Conservation (phyloP, 2,329 filamentous ascomycete genomes). For the Talaromyces sp. region DNA sequence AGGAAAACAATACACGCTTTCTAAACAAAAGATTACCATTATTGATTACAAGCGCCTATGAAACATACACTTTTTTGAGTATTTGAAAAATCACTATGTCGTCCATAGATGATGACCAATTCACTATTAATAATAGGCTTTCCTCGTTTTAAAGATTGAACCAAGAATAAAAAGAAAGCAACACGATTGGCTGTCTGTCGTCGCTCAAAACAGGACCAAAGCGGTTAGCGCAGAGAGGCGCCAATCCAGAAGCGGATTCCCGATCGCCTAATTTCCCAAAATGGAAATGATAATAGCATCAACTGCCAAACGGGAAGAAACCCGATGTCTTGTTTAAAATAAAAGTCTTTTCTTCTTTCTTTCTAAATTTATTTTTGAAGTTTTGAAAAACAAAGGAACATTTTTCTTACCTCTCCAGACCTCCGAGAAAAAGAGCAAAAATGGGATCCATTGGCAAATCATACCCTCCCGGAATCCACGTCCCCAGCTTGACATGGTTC, state of each 20-base stretch:
- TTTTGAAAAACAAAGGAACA: not conserved
- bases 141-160: no score
- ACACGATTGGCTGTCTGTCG: not conserved
- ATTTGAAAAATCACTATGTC: no score
- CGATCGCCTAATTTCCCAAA: not conserved
- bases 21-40: no score
- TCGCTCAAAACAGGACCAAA: not conserved
- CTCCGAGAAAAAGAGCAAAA: not conserved
- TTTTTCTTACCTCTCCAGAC: not conserved
- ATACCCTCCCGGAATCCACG: constrained; percentile 50
- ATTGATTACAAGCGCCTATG: no score
- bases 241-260: not conserved
- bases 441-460: constrained; percentile 6
- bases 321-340: not conserved
- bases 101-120: no score
- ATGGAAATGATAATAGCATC: not conserved
- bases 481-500: constrained; percentile 56
- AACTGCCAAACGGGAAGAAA: not conserved
- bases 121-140: no score
- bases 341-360: not conserved
- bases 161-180: not conserved
- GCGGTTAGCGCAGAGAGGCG: not conserved
- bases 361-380: not conserved
- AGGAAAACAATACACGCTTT: no score
- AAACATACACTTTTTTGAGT: no score